A percentile compares a stretch with the other conserved stretches of the same genome.
These are phyloP conservation scores for Rhodotorula paludigena DNA, from an alignment of 768 basidiomycete species.

Conservation along the genomic window DNA sequence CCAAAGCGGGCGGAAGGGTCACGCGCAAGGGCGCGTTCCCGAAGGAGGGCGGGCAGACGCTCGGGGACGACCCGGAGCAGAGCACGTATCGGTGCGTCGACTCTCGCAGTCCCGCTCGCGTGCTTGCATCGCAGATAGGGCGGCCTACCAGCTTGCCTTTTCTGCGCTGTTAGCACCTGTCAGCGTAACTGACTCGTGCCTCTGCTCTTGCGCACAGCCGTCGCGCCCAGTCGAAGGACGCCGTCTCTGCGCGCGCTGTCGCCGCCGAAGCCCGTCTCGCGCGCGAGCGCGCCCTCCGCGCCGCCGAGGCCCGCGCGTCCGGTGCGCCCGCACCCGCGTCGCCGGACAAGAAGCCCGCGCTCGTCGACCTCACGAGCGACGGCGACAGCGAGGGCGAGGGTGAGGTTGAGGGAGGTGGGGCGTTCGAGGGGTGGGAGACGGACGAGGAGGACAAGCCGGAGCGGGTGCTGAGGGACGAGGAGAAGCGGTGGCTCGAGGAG, in stretches of 20 bases:
- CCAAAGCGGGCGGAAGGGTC: conserved; percentile 32
- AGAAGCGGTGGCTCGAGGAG: neutral
- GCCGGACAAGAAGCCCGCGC: neutral
- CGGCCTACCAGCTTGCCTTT: too few species aligned
- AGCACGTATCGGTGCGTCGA: conserved; percentile 26
- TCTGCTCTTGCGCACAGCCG: neutral
- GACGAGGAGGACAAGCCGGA: conserved; percentile 10
- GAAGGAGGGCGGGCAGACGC: conserved; percentile 6
- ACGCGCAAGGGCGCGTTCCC: conserved; percentile 18
- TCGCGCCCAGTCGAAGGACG: conserved; percentile 6
- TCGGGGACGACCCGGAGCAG: conserved; percentile 15
- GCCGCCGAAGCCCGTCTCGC: conserved; percentile 13
- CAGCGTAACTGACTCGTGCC: neutral
- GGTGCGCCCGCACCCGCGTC: neutral
- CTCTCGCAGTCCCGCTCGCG: neutral
- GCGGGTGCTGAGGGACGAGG: neutral
- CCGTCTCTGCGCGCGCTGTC: conserved; percentile 10
- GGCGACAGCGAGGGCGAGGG: neutral
- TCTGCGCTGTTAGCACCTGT: too few species aligned
- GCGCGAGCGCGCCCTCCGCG: conserved; percentile 7
- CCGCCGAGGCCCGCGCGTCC: conserved; percentile 7
- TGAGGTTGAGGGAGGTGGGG: neutral
- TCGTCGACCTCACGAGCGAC: neutral
- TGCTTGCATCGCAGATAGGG: neutral
- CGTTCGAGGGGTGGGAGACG: neutral